Base-by-base conservation (phyloP, 345 rosid species). In the Citrus medica region DNA sequence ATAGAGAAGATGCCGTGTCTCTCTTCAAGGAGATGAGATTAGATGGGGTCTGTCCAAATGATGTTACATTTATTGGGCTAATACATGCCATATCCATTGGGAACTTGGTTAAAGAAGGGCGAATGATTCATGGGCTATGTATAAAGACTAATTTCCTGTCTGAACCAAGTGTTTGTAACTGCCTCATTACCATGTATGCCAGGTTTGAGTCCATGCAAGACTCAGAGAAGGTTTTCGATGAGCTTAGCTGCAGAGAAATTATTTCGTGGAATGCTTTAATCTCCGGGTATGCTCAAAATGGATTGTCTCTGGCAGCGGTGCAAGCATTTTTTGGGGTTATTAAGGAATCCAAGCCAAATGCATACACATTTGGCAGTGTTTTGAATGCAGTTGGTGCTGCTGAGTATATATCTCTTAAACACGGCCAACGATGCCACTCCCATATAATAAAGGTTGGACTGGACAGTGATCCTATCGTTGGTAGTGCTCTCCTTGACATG, bases 401-500 rank as follows among this genome's bases (percentile, higher is more conserved):
- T 6, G 92, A 90, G 89, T 86, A 89, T 80, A 86, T 95, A 78
- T 90, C 98, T 76, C 80, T 95, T 46, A 90, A 86, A 74, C 90
- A 86, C 32, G 98, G 98, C 22, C 93, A 92, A 60, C 81, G 78
- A 60, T 93, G 98, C 89, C 98, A 90, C 80, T 88, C 94, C 55
- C 85, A 84, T 33, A 70, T 93, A 30, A 79, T 89, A 78, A 95
- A 92, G 81, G 82, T 86, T 24, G 98, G 97, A 61, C 76, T 89
- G 8, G 79, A 84, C 82, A 79, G 80, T 1, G 84, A 92, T 71
- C 92, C 92, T 14, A 79, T 93, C 40, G 89, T 95, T 71, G 92
- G 92, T 37, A 82, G 91, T 69, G 93, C 97, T 59, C 95, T 93
- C 59, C 97, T 95, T 32, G 95, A 95, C 80, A 95, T 95, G 98